Evolutionary conservation across 1,284 basidiomycete species (phyloP).

Genomic region (Trametes hirsuta): DNA sequence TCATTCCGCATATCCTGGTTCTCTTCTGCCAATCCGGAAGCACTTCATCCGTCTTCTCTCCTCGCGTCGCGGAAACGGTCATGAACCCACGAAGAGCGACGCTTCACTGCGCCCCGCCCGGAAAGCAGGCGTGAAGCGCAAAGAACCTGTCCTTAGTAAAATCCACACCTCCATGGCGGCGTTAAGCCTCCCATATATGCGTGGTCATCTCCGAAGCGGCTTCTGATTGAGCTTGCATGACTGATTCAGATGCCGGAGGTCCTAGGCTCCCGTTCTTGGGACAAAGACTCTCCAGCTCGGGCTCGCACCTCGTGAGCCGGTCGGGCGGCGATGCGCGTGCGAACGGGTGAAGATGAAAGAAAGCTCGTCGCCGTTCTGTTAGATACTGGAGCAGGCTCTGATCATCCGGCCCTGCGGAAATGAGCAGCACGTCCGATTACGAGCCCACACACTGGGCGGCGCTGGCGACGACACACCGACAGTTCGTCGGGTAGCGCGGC

Average conservation of each 20-base stretch:
- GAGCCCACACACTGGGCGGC: not conserved
- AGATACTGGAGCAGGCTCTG: constrained; percentile 5
- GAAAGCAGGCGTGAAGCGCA: too few species aligned
- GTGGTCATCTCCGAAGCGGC: not conserved
- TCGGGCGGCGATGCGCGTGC: constrained; percentile 25
- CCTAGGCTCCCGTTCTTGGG: not conserved
- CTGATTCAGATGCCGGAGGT: not conserved
- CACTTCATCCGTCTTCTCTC: not conserved
- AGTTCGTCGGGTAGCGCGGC: not conserved
- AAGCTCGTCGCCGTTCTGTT: constrained; percentile 26
- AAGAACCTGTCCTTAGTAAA: not conserved
- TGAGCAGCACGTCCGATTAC: constrained; percentile 2
- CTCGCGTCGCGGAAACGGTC: not conserved
- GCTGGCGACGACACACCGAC: not conserved
- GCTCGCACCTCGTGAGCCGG: not conserved
- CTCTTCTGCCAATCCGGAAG: constrained; percentile 12
- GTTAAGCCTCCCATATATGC: not conserved
- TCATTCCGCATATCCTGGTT: not conserved
- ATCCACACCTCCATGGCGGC: not conserved
- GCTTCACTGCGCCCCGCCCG: not conserved
- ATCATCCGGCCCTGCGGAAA: constrained; percentile 11
- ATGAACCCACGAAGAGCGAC: not conserved
- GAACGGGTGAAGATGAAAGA: constrained; percentile 23
- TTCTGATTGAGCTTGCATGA: constrained; percentile 18
- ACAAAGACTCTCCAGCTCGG: not conserved